Conservation (phyloP, 140 eudicot genomes). For the Stevia rebaudiana region DNA sequence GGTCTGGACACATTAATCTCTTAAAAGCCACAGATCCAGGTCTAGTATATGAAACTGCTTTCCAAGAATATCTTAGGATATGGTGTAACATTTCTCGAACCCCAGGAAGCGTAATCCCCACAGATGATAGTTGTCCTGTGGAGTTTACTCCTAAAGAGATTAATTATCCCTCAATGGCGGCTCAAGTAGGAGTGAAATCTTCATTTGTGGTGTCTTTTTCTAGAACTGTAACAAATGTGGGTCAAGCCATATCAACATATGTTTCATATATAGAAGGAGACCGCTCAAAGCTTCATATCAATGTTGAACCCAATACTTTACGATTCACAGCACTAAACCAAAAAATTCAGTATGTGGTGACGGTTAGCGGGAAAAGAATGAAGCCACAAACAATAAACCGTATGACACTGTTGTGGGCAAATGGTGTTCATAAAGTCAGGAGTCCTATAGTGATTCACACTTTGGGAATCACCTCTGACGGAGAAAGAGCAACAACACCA, state of each 20-base stretch:
- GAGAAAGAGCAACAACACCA: neutral
- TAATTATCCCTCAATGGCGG: slow-evolving; percentile 27
- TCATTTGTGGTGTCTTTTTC: slow-evolving; percentile 3
- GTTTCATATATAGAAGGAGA: neutral
- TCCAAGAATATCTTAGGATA: slow-evolving; percentile 16
- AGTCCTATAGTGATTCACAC: slow-evolving; percentile 19
- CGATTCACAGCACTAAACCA: slow-evolving; percentile 8
- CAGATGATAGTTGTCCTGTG: neutral
- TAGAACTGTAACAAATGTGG: slow-evolving; percentile 26
- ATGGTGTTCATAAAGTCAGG: slow-evolving; percentile 23
- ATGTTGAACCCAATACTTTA: neutral
- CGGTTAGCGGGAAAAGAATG: neutral
- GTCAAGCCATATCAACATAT: slow-evolving; percentile 15
- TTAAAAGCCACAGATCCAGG: slow-evolving; percentile 38
- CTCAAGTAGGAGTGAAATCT: neutral
- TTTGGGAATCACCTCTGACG: neutral
- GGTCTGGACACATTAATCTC: slow-evolving; percentile 42
- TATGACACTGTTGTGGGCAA: slow-evolving; percentile 21
- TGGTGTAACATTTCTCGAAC: slow-evolving; percentile 25
- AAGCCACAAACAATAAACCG: neutral
- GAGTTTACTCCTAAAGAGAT: neutral
- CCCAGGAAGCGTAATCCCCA: neutral
- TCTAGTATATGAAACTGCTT: slow-evolving; percentile 36
- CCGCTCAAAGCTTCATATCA: neutral
- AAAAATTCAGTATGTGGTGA: neutral